Base-by-base conservation (phyloP, 2,329 filamentous ascomycete genomes). In the Penicillium sp. region DNA sequence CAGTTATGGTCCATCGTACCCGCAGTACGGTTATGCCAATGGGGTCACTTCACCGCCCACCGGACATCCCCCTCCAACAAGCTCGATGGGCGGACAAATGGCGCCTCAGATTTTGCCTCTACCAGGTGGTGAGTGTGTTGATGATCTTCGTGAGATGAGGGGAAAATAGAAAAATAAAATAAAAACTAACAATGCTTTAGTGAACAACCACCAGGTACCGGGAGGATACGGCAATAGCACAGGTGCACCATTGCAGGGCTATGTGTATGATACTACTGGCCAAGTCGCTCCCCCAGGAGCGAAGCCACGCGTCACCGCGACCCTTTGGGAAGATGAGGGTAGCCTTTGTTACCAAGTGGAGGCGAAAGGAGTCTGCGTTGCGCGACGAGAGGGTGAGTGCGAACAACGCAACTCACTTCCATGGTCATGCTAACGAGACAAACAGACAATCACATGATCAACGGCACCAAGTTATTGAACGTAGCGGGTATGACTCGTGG, bases 401-500 rank as follows among this genome's bases (percentile, higher is more conserved):
- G 19, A 19, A 21, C 8, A n/a, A 10, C 9, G 22, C 46, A n/a
- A 14, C 22, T 29, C 5, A 11, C 16, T 31, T 16, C 9, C n/a
- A 41, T 13, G 39, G 39, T 21, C 5, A 41, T 4, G 2, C 48
- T 41, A 26, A 43, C 35, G 1, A 19, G 3, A 6, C 14, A 16
- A 37, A 16, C 62, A 96, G 93, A 97, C 69, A 98, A 97, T 76
- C 91, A 96, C 78, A 97, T 99, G 91, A 97, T 99, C 75, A 99
- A 98, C 70, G 95, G 95, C 19, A 99, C 95, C 1, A 99, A 98
- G 76, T 81, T 99, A 56, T 80, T 98, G 56, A 99, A 99, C 65
- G 95, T 99, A 52, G 95, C 95, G 50, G 93, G 95, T 13, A 99
- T 99, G 95, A 99, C 95, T 14, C 86, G 95, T 73, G 95, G 95